These are phyloP conservation scores for Phytophthora podocarpi DNA, from an alignment of 352 stramenopile genomes.

Conservation along the genomic window DNA sequence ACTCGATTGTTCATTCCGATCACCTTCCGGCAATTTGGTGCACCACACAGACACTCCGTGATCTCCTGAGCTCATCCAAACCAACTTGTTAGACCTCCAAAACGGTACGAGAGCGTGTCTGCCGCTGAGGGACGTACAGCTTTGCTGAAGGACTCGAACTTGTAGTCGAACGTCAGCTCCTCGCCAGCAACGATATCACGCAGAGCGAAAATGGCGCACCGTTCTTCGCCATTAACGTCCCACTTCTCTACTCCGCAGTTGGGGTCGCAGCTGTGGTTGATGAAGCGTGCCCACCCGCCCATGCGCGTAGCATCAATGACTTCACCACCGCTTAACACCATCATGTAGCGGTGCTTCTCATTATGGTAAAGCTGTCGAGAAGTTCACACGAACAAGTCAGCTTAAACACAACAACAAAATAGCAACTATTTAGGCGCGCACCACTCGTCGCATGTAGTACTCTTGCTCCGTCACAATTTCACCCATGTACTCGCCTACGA, in stretches of 20 bases:
- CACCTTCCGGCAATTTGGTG: conserved; percentile 67
- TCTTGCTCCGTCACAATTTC: conserved; percentile 87
- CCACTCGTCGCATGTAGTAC: conserved; percentile 78
- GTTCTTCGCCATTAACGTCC: conserved; percentile 91
- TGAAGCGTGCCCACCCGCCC: conserved; percentile 93
- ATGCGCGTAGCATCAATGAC: conserved; percentile 91
- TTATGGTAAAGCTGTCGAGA: conserved; percentile 70
- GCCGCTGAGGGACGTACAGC: conserved; percentile 15
- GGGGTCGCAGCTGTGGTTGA: conserved; percentile 95
- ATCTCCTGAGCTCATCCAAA: conserved; percentile 55
- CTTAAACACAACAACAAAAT: neutral
- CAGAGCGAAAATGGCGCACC: conserved; percentile 95
- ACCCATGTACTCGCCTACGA: conserved; percentile 85
- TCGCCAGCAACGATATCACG: conserved; percentile 88
- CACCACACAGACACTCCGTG: conserved; percentile 68
- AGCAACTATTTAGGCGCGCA: conserved; percentile 24
- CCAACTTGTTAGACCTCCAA: too few species aligned
- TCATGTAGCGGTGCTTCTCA: conserved; percentile 86
- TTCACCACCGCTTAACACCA: conserved; percentile 82
- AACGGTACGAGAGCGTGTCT: too few species aligned
- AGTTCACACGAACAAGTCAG: neutral
- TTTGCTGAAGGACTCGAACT: conserved; percentile 55
- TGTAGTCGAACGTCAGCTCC: conserved; percentile 97
- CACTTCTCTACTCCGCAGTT: conserved; percentile 96
- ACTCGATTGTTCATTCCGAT: conserved; percentile 76